Evolutionary conservation across 495 filamentous ascomycete species (phyloP).

Genomic region (Thermothielavioides terrestris): DNA sequence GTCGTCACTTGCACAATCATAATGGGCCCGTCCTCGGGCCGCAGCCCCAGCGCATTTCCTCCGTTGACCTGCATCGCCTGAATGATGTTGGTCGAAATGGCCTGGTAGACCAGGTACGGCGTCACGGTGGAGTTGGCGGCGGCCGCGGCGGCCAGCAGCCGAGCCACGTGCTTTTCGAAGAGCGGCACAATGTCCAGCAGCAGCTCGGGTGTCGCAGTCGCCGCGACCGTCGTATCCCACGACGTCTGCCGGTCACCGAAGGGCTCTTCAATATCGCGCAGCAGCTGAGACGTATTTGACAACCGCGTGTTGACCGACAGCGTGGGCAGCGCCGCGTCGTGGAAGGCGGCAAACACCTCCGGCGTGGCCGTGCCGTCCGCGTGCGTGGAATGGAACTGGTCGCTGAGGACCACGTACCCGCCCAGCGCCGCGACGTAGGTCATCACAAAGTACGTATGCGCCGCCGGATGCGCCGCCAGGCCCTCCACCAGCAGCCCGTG

Average conservation of each 20-base stretch:
- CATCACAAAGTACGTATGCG: constrained; percentile 20
- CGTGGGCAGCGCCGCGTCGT: background rate
- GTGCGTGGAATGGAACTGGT: constrained; percentile 16
- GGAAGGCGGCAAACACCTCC: constrained; percentile 10
- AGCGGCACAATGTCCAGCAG: constrained; percentile 15
- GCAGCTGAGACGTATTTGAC: constrained; percentile 11
- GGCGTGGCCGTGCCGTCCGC: background rate
- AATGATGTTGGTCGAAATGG: constrained; percentile 19
- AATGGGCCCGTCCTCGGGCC: constrained; percentile 16
- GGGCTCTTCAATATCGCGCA: constrained; percentile 5
- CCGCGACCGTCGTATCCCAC: constrained; percentile 12
- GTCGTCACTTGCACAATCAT: constrained; percentile 15
- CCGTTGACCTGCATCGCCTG: constrained; percentile 23
- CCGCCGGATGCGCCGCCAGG: constrained; percentile 9
- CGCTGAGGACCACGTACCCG: constrained; percentile 8
- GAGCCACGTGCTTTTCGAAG: constrained; percentile 7
- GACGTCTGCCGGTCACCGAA: constrained; percentile 13
- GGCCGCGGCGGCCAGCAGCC: constrained; percentile 3
- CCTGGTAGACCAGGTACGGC: constrained; percentile 15
- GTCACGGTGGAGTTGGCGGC: constrained; percentile 7
- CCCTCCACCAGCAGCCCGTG: constrained; percentile 19
- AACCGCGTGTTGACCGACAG: constrained; percentile 4
- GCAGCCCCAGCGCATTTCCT: constrained; percentile 26
- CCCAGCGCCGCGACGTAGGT: constrained; percentile 5
- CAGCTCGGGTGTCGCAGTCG: constrained; percentile 8